Conservation (phyloP, 768 basidiomycete genomes). For the Naganishia vaughanmartiniae region DNA sequence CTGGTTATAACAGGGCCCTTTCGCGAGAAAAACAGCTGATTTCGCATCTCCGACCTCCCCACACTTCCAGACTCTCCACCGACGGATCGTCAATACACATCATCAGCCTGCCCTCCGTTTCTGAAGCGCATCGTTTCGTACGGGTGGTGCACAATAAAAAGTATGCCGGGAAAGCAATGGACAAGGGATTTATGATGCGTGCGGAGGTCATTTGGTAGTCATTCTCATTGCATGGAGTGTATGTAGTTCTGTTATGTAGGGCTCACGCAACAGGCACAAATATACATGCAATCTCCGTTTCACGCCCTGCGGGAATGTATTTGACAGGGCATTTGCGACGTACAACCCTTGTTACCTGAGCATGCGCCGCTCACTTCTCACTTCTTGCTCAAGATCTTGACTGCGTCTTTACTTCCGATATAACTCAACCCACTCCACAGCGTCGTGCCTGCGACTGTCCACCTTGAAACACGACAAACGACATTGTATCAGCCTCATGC, state of each 20-base stretch:
- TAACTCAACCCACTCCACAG: constrained; percentile 76
- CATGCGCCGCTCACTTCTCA: not conserved
- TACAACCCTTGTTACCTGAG: not conserved
- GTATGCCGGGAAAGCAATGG: constrained; percentile 1
- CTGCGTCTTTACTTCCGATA: constrained; percentile 42
- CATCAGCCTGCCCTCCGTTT: not conserved
- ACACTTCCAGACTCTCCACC: not conserved
- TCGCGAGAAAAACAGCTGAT: not conserved
- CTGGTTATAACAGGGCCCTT: not conserved
- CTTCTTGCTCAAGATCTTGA: constrained; percentile 25
- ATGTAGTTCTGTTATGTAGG: not conserved
- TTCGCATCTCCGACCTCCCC: not conserved
- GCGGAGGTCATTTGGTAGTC: constrained; percentile 22
- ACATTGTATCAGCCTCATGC: not conserved
- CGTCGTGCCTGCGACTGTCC: constrained; percentile 83
- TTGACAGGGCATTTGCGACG: not conserved
- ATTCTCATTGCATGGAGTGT: not conserved
- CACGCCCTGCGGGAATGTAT: not conserved
- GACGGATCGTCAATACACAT: constrained; percentile 1
- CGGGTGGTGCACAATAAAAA: constrained; percentile 5
- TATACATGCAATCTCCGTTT: not conserved
- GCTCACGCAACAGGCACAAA: not conserved
- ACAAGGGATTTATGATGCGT: constrained; percentile 8
- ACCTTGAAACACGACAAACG: constrained; percentile 56
- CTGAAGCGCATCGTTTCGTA: constrained; percentile 19